phyloP scores from a whole-genome alignment of 169 alveolate genomes.

The Plasmodium sp. region DNA sequence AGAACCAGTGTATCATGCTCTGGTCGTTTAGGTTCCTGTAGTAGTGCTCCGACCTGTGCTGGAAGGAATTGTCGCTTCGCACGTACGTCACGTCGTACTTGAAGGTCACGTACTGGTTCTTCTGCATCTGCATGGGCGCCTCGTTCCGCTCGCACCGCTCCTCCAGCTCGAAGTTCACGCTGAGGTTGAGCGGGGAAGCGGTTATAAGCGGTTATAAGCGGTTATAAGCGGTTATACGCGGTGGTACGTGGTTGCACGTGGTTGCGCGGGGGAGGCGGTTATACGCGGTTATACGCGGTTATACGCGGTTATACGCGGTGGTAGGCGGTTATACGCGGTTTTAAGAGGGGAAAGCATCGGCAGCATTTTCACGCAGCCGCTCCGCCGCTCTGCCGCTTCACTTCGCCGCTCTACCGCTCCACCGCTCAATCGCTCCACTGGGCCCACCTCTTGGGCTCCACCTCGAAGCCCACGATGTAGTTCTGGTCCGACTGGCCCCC shows the following conservation, averaged over 20 bases:
- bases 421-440: background rate
- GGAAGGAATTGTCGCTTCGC: constrained; percentile 81
- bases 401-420: background rate
- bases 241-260: too few relatives aligned
- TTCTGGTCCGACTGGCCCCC: constrained; percentile 26
- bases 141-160: constrained; percentile 16
- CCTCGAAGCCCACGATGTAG: constrained; percentile 86
- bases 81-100: constrained; percentile 89
- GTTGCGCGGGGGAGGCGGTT: background rate
- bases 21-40: constrained; percentile 82
- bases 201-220: background rate
- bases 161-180: background rate
- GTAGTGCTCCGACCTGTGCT: constrained; percentile 90
- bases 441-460: constrained; percentile 76
- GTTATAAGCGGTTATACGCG: background rate
- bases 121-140: constrained; percentile 14
- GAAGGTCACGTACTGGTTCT: constrained; percentile 70
- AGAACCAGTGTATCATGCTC: constrained; percentile 90
- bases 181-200: background rate
- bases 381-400: background rate
- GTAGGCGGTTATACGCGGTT: background rate
- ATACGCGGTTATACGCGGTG: background rate
- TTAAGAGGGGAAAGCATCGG: background rate
- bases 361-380: background rate
- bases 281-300: background rate